Evolutionary conservation across 176 grass and related monocot species (phyloP), one percentile per base, ranked within the genome.

Genomic region (Dendrocalamus sinicus): DNA sequence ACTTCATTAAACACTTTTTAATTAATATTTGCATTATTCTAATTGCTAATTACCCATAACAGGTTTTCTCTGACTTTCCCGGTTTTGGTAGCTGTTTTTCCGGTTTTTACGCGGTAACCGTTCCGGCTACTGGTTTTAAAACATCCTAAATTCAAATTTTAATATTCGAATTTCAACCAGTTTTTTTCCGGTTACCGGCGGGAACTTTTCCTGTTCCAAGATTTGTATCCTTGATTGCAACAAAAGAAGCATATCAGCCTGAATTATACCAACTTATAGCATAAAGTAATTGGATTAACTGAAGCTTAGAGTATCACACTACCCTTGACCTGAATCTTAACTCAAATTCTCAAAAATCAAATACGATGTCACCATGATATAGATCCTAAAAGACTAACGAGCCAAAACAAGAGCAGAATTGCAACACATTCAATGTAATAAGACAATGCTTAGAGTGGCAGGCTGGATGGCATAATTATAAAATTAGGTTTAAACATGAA

Each of bases 251-350:
- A 48, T 70, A 24, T 60, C 41, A 59, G 8, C 16, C 26, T 13
- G 48, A 74, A 84, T 24, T 77, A 63, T 74, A 48, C 26, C 9
- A 6, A 19, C 47, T n/a, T 40, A 51, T 37, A 51, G 23, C 43
- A 47, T 82, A 24, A 55, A 57, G 20, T 70, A 41, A 20, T 83
- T 7, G 2, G 13, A 67, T 43, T 71, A 83, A 74, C 14, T 72
- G 67, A 32, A 8, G 54, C 53, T 61, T 72, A 47, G 9, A 75
- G 48, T 35, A 75, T 10, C 45, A 66, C 2, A 84, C 26, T 75
- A 75, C 19, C 17, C 58, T 75, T 30, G 51, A 52, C 82, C 30
- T 26, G 58, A 73, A 84, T 63, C 3, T 60, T 72, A 73, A 73
- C 48, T 51, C 48, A 47, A 46, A 47, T 47, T 47, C 12, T 37